Conservation (phyloP, 768 basidiomycete genomes). For the Serendipita sp. region DNA sequence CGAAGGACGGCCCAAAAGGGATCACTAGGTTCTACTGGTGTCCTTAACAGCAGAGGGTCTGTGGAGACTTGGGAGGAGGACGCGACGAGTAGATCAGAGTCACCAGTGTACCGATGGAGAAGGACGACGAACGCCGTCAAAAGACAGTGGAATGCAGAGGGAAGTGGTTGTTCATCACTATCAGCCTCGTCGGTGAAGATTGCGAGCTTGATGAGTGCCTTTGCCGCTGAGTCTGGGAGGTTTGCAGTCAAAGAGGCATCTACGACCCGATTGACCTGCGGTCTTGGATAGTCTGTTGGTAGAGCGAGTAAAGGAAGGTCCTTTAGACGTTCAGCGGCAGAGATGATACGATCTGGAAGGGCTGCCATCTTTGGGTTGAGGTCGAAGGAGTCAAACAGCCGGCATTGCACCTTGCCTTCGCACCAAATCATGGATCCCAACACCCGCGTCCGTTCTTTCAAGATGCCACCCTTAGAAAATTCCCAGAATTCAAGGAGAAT, state of each 20-base stretch:
- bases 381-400: not conserved
- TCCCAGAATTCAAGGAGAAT: not conserved
- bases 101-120: slow-evolving; percentile 87
- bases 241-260: slow-evolving; percentile 64
- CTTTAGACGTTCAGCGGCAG: slow-evolving; percentile 31
- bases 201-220: slow-evolving; percentile 69
- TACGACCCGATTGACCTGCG: slow-evolving; percentile 56
- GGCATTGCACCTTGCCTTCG: not conserved
- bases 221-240: slow-evolving; percentile 52
- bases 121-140: slow-evolving; percentile 84
- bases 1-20: slow-evolving; percentile 79
- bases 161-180: slow-evolving; percentile 31
- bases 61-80: slow-evolving; percentile 62
- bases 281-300: slow-evolving; percentile 90
- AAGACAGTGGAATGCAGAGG: slow-evolving; percentile 82
- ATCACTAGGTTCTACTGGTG: slow-evolving; percentile 69
- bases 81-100: slow-evolving; percentile 83
- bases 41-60: slow-evolving; percentile 68
- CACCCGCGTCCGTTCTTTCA: not conserved
- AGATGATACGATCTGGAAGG: not conserved
- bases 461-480: not conserved
- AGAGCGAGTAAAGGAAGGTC: slow-evolving; percentile 78
- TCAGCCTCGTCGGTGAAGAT: slow-evolving; percentile 46
- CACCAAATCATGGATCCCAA: not conserved
- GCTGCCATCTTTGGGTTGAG: not conserved